These are phyloP conservation scores for Colletotrichum simmondsii DNA, from an alignment of 2,329 filamentous ascomycete genomes.

Conservation along the genomic window DNA sequence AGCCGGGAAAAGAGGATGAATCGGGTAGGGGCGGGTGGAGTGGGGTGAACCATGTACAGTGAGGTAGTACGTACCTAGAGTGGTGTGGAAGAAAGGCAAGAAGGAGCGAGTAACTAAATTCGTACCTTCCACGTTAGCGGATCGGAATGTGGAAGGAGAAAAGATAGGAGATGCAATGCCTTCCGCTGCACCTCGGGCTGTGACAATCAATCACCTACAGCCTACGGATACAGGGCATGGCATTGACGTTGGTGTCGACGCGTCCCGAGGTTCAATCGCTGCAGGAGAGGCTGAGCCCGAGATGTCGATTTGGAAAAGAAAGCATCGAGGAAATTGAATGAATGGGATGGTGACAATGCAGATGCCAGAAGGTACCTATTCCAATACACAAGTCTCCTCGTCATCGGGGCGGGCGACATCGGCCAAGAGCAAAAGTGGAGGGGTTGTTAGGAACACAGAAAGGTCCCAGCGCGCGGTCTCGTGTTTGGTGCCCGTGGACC, in stretches of 20 bases:
- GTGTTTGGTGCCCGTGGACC: background rate
- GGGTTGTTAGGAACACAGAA: background rate
- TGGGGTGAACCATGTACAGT: background rate
- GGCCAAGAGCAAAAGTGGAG: background rate
- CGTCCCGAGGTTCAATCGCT: background rate
- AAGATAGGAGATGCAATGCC: constrained; percentile 21
- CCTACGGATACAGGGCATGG: background rate
- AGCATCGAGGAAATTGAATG: background rate
- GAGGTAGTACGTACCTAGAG: too few species aligned
- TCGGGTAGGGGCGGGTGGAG: background rate
- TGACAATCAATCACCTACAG: background rate
- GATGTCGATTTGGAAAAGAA: background rate
- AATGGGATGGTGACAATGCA: background rate
- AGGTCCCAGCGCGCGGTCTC: background rate
- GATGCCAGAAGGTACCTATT: background rate
- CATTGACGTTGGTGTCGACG: background rate
- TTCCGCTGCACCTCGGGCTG: background rate
- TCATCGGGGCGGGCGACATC: constrained; percentile 12
- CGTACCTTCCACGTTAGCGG: background rate
- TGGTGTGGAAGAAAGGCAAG: background rate
- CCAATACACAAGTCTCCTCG: background rate
- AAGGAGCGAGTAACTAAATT: background rate
- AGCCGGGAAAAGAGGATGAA: constrained; percentile 23
- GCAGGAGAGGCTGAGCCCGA: background rate
- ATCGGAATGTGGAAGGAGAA: constrained; percentile 29